Conservation (phyloP, 2,329 filamentous ascomycete genomes). For the Coniella lustricola region DNA sequence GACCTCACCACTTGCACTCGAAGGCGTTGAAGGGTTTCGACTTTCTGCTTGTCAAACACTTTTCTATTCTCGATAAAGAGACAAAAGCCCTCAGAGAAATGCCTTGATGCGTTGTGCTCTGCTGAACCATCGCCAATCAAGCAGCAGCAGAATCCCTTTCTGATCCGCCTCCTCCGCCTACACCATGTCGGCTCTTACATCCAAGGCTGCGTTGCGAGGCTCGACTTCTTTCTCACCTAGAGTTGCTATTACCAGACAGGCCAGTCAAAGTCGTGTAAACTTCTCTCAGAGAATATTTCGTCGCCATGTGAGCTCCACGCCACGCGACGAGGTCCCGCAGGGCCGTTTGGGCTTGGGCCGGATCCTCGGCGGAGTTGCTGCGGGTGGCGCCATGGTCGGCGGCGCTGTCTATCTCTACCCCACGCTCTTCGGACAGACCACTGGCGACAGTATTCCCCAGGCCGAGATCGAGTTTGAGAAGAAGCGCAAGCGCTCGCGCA, state of each 20-base stretch:
- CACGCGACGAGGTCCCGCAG: neutral
- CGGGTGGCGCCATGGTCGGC: slow-evolving; percentile 1
- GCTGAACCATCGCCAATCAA: too few species aligned
- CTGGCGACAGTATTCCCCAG: slow-evolving; percentile 23
- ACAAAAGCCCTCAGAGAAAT: neutral
- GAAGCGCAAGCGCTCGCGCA: slow-evolving; percentile 46
- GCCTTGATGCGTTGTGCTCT: too few species aligned
- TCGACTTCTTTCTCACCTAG: neutral
- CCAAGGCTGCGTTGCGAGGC: slow-evolving; percentile 9
- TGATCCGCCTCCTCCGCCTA: neutral
- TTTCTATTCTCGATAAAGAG: neutral
- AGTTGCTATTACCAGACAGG: too few species aligned
- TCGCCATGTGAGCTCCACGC: slow-evolving; percentile 8
- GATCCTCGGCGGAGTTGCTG: slow-evolving; percentile 2
- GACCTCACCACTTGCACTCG: slow-evolving; percentile 13
- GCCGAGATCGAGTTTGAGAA: slow-evolving; percentile 63
- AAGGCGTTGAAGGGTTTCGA: too few species aligned
- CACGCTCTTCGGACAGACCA: slow-evolving; percentile 12
- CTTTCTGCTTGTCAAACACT: too few species aligned
- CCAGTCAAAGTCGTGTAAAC: too few species aligned
- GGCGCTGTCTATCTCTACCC: slow-evolving; percentile 13
- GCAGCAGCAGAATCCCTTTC: too few species aligned
- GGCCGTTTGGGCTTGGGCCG: neutral
- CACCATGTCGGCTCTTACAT: slow-evolving; percentile 8
- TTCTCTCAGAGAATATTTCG: neutral